These are phyloP conservation scores for Spergularia marina DNA, from an alignment of 148 eudicot species.

Conservation along the genomic window DNA sequence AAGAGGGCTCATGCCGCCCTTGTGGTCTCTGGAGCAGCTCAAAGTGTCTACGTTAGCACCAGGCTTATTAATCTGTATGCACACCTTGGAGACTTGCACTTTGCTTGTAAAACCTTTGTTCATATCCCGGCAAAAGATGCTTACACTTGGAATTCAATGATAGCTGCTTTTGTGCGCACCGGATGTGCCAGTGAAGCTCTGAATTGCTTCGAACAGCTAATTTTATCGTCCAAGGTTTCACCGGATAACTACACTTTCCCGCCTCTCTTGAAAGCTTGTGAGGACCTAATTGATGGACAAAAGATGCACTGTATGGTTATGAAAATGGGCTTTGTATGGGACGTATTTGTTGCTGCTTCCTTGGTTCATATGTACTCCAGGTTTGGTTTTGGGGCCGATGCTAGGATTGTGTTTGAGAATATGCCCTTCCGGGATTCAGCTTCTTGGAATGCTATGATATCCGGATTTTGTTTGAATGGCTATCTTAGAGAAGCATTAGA, in stretches of 20 bases:
- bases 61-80: constrained; percentile 67
- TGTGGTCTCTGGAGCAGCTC: constrained; percentile 54
- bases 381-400: constrained; percentile 41
- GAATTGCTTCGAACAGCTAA: constrained; percentile 47
- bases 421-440: constrained; percentile 68
- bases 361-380: constrained; percentile 74
- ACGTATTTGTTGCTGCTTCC: constrained; percentile 71
- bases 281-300: constrained; percentile 42
- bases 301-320: constrained; percentile 51
- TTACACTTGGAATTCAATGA: constrained; percentile 74
- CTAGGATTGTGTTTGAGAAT: constrained; percentile 42
- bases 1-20: constrained; percentile 55
- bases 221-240: constrained; percentile 37
- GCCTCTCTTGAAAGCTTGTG: constrained; percentile 65
- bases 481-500: constrained; percentile 45
- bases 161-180: constrained; percentile 60
- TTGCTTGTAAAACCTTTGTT: constrained; percentile 44
- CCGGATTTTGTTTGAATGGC: constrained; percentile 67
- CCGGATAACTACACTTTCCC: constrained; percentile 81
- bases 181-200: constrained; percentile 43
- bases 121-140: constrained; percentile 46
- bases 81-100: constrained; percentile 48
- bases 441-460: constrained; percentile 74
- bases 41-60: constrained; percentile 44
- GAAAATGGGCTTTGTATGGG: constrained; percentile 67